Conservation (phyloP, 495 filamentous ascomycete genomes). For the Thozetella sp. region DNA sequence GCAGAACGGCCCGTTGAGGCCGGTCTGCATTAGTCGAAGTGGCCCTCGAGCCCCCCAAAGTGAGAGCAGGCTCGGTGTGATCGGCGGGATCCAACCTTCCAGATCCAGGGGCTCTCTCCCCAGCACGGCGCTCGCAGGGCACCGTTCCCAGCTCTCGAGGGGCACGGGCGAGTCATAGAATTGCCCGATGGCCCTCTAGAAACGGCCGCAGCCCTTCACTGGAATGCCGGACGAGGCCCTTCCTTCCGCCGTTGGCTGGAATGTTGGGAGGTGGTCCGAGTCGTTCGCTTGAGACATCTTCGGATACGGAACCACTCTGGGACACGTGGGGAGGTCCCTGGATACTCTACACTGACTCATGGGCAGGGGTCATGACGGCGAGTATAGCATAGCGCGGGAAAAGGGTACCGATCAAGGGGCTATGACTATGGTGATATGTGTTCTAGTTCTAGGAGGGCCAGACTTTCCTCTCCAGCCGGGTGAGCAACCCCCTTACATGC, state of each 20-base stretch:
- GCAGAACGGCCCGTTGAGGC: not conserved
- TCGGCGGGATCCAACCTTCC: constrained; percentile 1
- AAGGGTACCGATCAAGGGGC: not conserved
- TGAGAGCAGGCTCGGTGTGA: not conserved
- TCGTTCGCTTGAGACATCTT: not conserved
- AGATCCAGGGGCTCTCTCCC: not conserved
- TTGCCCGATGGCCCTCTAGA: not conserved
- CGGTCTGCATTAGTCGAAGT: not conserved
- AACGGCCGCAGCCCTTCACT: not conserved
- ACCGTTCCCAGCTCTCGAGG: not conserved
- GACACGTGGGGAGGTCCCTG: not conserved
- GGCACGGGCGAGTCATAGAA: not conserved
- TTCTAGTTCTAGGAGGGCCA: not conserved
- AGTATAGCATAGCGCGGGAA: no score
- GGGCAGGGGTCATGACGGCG: no score
- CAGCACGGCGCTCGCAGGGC: not conserved
- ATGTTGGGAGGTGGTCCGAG: not conserved
- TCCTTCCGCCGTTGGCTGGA: not conserved
- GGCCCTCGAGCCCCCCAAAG: not conserved
- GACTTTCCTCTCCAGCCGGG: not conserved
- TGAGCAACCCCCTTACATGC: constrained; percentile 1
- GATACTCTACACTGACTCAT: not conserved
- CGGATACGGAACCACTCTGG: not conserved
- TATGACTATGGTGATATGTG: no score
- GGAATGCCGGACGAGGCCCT: not conserved